Conservation (phyloP, 2,329 filamentous ascomycete genomes). For the Chrysosporium queenslandicum region DNA sequence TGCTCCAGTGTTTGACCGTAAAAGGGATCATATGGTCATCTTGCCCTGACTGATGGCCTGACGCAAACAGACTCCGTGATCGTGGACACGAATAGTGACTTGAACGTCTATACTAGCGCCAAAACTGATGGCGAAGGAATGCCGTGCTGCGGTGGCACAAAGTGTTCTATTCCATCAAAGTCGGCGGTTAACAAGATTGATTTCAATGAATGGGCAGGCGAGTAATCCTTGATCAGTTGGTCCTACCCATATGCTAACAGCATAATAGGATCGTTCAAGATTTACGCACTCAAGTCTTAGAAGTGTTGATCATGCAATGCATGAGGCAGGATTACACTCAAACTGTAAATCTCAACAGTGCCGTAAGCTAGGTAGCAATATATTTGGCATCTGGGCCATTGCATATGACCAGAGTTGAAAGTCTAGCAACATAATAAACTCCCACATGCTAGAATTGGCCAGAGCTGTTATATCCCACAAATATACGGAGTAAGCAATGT, state of each 20-base stretch:
- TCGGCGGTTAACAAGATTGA: conserved; percentile 27
- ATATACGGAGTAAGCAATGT: no score
- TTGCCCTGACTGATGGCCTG: no score
- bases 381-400: no score
- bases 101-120: conserved; percentile 39
- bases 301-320: neutral
- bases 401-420: no score
- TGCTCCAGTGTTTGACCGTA: no score
- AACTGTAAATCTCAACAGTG: neutral
- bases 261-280: conserved; percentile 39
- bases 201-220: conserved; percentile 45
- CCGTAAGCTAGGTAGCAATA: no score
- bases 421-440: no score
- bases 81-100: conserved; percentile 38
- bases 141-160: conserved; percentile 10
- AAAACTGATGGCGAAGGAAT: conserved; percentile 14
- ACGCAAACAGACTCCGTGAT: conserved; percentile 35
- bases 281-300: conserved; percentile 41
- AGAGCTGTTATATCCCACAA: no score
- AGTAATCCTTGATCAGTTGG: conserved; percentile 20
- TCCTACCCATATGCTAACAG: conserved; percentile 5
- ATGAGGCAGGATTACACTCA: neutral
- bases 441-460: no score
- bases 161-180: conserved; percentile 5
- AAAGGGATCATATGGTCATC: no score